These are phyloP conservation scores for Smittium culicis DNA, from an alignment of 371 early-diverging fungal species.

Conservation along the genomic window DNA sequence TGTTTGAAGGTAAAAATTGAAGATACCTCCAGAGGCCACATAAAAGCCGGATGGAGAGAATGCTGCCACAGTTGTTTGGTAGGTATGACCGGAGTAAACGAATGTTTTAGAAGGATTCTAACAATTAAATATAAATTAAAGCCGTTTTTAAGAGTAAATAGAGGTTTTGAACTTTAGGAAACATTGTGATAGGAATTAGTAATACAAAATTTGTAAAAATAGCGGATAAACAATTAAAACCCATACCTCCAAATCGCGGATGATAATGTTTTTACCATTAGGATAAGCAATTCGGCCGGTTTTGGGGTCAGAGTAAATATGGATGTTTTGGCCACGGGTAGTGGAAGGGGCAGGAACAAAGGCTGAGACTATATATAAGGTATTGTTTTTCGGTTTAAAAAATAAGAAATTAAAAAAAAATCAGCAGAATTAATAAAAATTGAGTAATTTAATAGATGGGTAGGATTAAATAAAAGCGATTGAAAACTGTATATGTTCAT, in stretches of 20 bases:
- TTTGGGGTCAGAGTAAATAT: conserved; percentile 1
- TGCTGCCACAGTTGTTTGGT: conserved; percentile 66
- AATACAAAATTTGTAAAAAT: not conserved
- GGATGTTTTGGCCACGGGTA: not conserved
- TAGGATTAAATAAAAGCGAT: too few relatives aligned
- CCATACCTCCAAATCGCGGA: conserved; percentile 56
- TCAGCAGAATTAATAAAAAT: too few relatives aligned
- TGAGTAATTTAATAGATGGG: too few relatives aligned
- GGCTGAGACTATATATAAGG: not conserved
- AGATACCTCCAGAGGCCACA: conserved; percentile 81
- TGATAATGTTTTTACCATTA: conserved; percentile 75
- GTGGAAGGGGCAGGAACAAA: conserved; percentile 1
- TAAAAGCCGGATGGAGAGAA: conserved; percentile 89
- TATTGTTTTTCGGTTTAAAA: not conserved
- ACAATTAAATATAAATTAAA: conserved; percentile 26
- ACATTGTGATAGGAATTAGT: not conserved
- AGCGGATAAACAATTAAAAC: too few relatives aligned
- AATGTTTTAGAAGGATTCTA: conserved; percentile 57
- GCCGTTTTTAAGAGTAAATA: not conserved
- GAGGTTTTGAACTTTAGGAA: conserved; percentile 3
- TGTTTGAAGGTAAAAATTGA: not conserved
- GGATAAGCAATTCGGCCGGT: conserved; percentile 76
- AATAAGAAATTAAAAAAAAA: not conserved
- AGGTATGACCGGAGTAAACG: conserved; percentile 73
- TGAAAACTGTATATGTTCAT: too few relatives aligned